Evolutionary conservation across 1,284 basidiomycete genomes (phyloP), one percentile per base, ranked within the genome.

Genomic region (Moesziomyces aphidis): DNA sequence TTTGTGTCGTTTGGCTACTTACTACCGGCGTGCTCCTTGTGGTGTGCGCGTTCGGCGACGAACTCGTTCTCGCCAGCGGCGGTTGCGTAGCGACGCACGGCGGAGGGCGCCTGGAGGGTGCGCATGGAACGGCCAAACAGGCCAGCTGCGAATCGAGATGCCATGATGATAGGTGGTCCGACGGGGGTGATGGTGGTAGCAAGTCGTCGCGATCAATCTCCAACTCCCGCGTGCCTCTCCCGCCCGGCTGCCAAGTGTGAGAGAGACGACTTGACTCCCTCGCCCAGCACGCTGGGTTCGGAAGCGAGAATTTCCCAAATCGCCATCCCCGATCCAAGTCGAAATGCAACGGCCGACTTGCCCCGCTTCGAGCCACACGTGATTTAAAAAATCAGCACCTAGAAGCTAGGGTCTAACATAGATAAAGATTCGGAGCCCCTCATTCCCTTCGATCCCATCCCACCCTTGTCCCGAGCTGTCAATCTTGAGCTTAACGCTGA

Each of bases 21-120:
- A 81, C 79, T 78, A 44, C 42, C 77, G 62, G 80, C 80, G 58
- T 82, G 80, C 53, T 82, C 77, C 56, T 71, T 72, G 44, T 72
- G 63, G 61, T 82, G 77, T 53, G 58, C 7, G 22, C 80, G 71
- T 52, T 68, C 75, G 36, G 72, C 67, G 48, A 75, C 22, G 47
- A 79, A 82, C 51, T 72, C 77, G 68, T 73, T 66, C 36, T 77
- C 77, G 48, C 56, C 68, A 3, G 73, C 51, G 9, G 67, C 58
- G 2, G 70, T 73, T 22, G 64, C 64, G 6, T 64, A 47, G 5
- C 64, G 31, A 7, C 65, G 60, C 15, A 68, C 61, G 17, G 56
- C 55, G 19, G 51, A 45, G 17, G 50, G 49, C 47, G 44, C 26
- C 52, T 63, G 63, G 53, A 56, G 51, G 11, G 53, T 46, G 42